Percentiles rank a stretch among this genome's conserved stretches.
phyloP scores from a whole-genome alignment of 225 moss, liverwort and hornwort genomes.

The Polytrichum formosum region DNA sequence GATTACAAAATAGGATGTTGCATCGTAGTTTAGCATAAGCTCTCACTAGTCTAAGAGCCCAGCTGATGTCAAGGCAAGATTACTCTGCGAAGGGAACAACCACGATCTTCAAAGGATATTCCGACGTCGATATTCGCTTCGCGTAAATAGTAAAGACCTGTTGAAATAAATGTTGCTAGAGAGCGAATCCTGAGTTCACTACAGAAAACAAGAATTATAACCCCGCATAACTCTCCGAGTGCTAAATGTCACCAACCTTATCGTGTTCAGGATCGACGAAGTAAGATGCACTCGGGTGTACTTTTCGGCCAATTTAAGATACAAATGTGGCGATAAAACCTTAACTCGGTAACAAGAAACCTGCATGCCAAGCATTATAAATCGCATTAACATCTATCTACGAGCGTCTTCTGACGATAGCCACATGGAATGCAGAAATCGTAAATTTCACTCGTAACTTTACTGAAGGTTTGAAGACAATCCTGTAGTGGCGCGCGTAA shows the following conservation, averaged over 20 bases:
- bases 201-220: constrained; percentile 46
- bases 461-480: too few species aligned
- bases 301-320: not conserved
- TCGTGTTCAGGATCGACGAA: constrained; percentile 15
- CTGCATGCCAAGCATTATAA: constrained; percentile 2
- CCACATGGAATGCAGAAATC: constrained; percentile 30
- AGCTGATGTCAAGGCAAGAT: constrained; percentile 14
- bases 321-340: constrained; percentile 37
- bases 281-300: constrained; percentile 27
- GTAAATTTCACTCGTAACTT: constrained; percentile 38
- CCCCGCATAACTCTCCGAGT: constrained; percentile 42
- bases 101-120: too few species aligned
- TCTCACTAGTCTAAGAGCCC: constrained; percentile 7
- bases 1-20: not conserved
- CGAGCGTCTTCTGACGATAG: constrained; percentile 61
- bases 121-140: constrained; percentile 14
- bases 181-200: constrained; percentile 47
- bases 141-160: rapidly evolving
- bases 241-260: constrained; percentile 37
- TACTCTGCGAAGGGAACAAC: not conserved
- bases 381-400: constrained; percentile 21
- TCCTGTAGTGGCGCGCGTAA: constrained; percentile 40
- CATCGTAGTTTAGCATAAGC: constrained; percentile 1
- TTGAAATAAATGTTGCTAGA: constrained; percentile 15
- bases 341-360: constrained; percentile 6